Evolutionary conservation across 192 early-diverging fungal species (phyloP).

Genomic region (Coemansia sp.): DNA sequence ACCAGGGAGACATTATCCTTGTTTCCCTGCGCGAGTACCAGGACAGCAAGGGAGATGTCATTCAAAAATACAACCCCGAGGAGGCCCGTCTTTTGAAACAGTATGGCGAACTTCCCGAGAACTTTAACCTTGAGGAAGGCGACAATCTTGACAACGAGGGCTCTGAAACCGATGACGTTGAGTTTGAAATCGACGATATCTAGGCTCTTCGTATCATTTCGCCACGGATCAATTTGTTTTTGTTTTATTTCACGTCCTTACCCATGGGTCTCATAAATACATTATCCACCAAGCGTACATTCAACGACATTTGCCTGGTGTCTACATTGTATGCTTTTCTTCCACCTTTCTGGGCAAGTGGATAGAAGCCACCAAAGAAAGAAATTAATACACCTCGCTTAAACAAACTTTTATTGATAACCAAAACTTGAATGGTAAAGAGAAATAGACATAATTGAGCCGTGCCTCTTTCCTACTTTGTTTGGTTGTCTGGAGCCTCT

Average conservation of each 20-base stretch:
- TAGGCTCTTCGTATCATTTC: conserved; percentile 15
- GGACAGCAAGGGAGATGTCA: conserved; percentile 92
- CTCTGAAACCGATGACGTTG: conserved; percentile 67
- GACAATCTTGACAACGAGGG: conserved; percentile 78
- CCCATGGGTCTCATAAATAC: neutral
- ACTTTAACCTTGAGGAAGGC: conserved; percentile 61
- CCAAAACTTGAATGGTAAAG: no score
- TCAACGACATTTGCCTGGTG: neutral
- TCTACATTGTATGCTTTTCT: no score
- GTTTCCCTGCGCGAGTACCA: conserved; percentile 91
- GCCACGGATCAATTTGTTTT: neutral
- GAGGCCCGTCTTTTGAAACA: conserved; percentile 92
- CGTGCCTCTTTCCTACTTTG: no score
- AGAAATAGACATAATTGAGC: no score
- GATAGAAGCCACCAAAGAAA: no score
- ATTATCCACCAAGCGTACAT: neutral
- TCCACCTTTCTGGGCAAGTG: neutral
- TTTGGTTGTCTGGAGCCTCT: no score
- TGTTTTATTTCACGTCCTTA: neutral
- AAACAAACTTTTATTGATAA: no score
- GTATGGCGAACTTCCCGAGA: conserved; percentile 94
- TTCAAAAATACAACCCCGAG: conserved; percentile 94
- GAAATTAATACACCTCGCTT: no score
- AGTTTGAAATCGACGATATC: conserved; percentile 90
- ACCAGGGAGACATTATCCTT: conserved; percentile 87